These are phyloP conservation scores for Chrysosporium queenslandicum DNA, from an alignment of 2,329 filamentous ascomycete genomes.

Conservation along the genomic window DNA sequence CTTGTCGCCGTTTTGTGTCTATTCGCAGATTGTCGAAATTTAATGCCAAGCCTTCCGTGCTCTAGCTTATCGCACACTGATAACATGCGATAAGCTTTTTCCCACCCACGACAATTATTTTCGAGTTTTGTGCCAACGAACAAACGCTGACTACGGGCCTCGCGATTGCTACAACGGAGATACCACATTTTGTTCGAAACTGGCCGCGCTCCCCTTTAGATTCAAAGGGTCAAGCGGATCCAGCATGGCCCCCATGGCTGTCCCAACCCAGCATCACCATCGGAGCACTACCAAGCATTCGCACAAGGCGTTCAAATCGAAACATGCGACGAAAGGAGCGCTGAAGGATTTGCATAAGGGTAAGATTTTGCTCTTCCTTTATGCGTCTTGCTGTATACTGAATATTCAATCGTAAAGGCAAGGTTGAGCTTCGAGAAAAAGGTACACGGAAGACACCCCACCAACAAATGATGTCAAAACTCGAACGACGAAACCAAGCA, in stretches of 20 bases:
- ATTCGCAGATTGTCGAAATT: slow-evolving; percentile 23
- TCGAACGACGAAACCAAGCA: slow-evolving; percentile 88
- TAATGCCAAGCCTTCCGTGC: slow-evolving; percentile 30
- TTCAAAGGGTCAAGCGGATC: slow-evolving; percentile 61
- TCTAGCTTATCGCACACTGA: slow-evolving; percentile 11
- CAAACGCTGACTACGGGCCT: neutral
- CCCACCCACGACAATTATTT: slow-evolving; percentile 7
- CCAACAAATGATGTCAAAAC: slow-evolving; percentile 94
- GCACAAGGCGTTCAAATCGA: slow-evolving; percentile 88
- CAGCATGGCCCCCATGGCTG: slow-evolving; percentile 63
- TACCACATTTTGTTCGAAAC: slow-evolving; percentile 6
- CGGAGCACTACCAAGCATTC: slow-evolving; percentile 79
- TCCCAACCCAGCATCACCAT: slow-evolving; percentile 62
- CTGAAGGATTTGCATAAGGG: slow-evolving; percentile 79
- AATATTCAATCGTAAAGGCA: slow-evolving; percentile 51
- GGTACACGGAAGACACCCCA: slow-evolving; percentile 76
- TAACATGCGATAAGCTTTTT: slow-evolving; percentile 10
- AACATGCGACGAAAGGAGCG: slow-evolving; percentile 77
- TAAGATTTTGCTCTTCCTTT: slow-evolving; percentile 26
- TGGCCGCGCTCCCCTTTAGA: slow-evolving; percentile 57
- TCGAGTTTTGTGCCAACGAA: too few species aligned
- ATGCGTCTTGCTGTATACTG: neutral
- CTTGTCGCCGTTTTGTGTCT: slow-evolving; percentile 3
- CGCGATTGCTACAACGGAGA: neutral
- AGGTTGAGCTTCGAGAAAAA: slow-evolving; percentile 61